Evolutionary conservation across 495 filamentous ascomycete species (phyloP).

Genomic region (Aspergillus olivimuriae): DNA sequence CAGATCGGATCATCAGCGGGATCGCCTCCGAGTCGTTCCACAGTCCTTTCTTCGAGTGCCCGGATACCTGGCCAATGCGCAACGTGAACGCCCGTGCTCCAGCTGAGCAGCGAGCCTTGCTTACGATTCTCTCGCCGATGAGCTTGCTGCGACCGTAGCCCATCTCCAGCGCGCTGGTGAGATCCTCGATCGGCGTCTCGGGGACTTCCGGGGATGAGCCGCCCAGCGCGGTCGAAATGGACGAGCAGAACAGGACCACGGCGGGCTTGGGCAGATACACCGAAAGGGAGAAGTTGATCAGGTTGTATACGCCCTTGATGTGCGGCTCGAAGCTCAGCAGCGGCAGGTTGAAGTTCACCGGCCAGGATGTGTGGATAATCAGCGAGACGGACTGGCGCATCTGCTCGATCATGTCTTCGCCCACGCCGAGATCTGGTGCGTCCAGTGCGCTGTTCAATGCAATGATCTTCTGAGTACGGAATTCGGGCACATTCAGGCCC

Average conservation of each 20-base stretch:
- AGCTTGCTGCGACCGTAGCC: conserved; percentile 57
- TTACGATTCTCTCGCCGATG: conserved; percentile 46
- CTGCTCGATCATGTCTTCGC: conserved; percentile 18
- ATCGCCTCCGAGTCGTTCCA: conserved; percentile 58
- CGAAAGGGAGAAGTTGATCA: conserved; percentile 47
- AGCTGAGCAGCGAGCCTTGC: conserved; percentile 23
- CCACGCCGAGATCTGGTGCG: conserved; percentile 37
- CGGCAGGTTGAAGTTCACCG: conserved; percentile 50
- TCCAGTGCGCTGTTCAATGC: conserved; percentile 35
- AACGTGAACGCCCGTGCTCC: conserved; percentile 41
- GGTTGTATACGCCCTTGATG: conserved; percentile 45
- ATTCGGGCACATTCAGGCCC: conserved; percentile 20
- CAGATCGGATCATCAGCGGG: conserved; percentile 50
- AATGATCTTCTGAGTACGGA: conserved; percentile 28
- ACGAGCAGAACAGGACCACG: conserved; percentile 45
- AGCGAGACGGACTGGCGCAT: conserved; percentile 38
- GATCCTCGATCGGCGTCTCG: conserved; percentile 35
- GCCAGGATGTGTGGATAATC: conserved; percentile 54
- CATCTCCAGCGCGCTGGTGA: conserved; percentile 36
- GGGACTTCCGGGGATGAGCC: conserved; percentile 26
- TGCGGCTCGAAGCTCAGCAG: conserved; percentile 35
- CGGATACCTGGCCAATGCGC: conserved; percentile 57
- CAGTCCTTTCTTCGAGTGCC: conserved; percentile 40
- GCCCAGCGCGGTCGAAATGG: conserved; percentile 42
- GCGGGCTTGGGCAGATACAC: conserved; percentile 37